These are phyloP conservation scores for Oryza brachyantha DNA, from an alignment of 176 grass and related monocot species.

Conservation along the genomic window DNA sequence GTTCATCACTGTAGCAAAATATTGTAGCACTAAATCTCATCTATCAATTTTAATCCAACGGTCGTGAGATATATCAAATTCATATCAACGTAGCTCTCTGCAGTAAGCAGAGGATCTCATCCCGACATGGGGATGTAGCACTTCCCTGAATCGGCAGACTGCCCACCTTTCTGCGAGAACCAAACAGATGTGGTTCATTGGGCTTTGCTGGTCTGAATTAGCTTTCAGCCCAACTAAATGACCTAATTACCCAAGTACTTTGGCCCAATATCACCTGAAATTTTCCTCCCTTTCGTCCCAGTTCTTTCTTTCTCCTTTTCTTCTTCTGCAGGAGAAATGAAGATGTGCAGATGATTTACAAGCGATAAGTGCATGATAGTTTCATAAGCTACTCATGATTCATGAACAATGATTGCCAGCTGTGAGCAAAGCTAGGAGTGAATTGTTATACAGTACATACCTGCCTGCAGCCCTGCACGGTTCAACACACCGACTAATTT, in stretches of 20 bases:
- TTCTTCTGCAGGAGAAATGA: background rate
- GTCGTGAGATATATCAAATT: too few relatives aligned
- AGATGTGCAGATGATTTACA: background rate
- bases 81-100: too few relatives aligned
- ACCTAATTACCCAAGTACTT: background rate
- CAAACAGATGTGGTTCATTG: background rate
- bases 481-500: too few relatives aligned
- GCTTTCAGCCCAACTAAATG: background rate
- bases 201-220: background rate
- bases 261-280: background rate
- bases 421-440: too few relatives aligned
- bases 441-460: too few relatives aligned
- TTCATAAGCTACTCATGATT: background rate
- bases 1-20: too few relatives aligned
- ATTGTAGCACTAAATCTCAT: too few relatives aligned
- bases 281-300: background rate
- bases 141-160: background rate
- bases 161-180: slow-evolving; percentile 2
- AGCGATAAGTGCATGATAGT: background rate
- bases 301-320: background rate
- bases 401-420: background rate
- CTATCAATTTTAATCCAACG: too few relatives aligned
- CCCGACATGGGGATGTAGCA: too few relatives aligned
- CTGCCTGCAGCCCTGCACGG: too few relatives aligned
- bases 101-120: too few relatives aligned